Conservation (phyloP, 148 eudicot genomes). For the Chenopodium formosanum region DNA sequence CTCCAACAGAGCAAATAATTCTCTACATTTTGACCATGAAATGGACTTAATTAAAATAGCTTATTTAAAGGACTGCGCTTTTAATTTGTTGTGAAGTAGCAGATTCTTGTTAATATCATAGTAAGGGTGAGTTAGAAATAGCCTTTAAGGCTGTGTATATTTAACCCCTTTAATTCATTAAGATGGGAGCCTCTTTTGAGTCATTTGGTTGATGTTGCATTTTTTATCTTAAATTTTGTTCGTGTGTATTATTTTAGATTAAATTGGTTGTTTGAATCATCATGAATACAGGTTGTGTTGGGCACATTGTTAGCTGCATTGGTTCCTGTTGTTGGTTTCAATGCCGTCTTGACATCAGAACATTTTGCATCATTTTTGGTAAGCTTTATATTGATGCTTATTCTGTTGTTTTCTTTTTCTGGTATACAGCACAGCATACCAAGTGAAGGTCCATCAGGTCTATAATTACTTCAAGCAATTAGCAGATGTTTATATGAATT, state of each 20-base stretch:
- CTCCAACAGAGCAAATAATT: neutral
- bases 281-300: constrained; percentile 74
- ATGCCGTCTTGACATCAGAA: constrained; percentile 96
- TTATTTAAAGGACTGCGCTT: neutral
- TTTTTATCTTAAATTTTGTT: constrained; percentile 3
- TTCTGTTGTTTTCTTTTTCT: neutral
- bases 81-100: neutral
- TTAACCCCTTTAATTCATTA: neutral
- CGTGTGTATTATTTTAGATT: neutral
- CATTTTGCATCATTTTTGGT: constrained; percentile 98
- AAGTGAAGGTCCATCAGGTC: neutral
- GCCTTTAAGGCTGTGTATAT: neutral
- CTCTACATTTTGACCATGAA: no score
- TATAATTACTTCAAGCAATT: neutral
- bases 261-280: constrained; percentile 3
- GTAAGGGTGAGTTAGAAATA: neutral
- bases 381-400: constrained; percentile 27
- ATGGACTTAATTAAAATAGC: neutral
- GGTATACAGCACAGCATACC: neutral
- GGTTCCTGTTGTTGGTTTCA: constrained; percentile 99
- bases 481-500: neutral
- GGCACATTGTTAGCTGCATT: constrained; percentile 91
- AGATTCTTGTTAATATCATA: neutral
- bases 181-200: neutral
- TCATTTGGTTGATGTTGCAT: neutral